These are phyloP conservation scores for Termitomyces sp. DNA, from an alignment of 768 basidiomycete genomes.

Conservation along the genomic window DNA sequence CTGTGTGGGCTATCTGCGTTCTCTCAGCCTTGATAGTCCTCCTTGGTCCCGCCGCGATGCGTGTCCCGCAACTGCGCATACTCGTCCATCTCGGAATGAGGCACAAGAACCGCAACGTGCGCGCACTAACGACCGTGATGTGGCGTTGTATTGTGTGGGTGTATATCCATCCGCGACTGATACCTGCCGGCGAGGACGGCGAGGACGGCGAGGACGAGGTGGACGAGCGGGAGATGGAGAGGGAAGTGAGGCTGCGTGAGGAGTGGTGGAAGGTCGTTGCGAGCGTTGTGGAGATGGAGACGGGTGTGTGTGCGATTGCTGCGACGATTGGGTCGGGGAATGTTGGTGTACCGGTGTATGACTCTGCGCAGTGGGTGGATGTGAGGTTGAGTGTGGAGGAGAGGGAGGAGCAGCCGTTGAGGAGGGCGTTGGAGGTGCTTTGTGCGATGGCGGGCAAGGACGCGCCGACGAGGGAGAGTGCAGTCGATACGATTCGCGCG, in stretches of 20 bases:
- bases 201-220: constrained; percentile 24
- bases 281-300: constrained; percentile 26
- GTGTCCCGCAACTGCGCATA: constrained; percentile 36
- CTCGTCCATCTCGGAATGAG: constrained; percentile 51
- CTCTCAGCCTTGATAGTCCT: constrained; percentile 61
- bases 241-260: constrained; percentile 15
- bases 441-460: constrained; percentile 52
- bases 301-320: constrained; percentile 12
- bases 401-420: constrained; percentile 35
- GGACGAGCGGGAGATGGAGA: constrained; percentile 22
- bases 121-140: constrained; percentile 51
- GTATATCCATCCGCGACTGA: constrained; percentile 48
- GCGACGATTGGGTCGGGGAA: constrained; percentile 11
- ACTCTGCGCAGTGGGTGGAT: constrained; percentile 1
- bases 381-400: constrained; percentile 28
- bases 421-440: constrained; percentile 43
- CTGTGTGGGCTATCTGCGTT: constrained; percentile 72
- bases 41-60: constrained; percentile 51
- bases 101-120: constrained; percentile 58
- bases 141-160: constrained; percentile 68
- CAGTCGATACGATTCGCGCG: constrained; percentile 44
- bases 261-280: constrained; percentile 41
- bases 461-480: constrained; percentile 45
- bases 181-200: constrained; percentile 22
- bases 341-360: constrained; percentile 8